phyloP scores from a whole-genome alignment of 179 eudicot species.

The Carnegiea gigantea region DNA sequence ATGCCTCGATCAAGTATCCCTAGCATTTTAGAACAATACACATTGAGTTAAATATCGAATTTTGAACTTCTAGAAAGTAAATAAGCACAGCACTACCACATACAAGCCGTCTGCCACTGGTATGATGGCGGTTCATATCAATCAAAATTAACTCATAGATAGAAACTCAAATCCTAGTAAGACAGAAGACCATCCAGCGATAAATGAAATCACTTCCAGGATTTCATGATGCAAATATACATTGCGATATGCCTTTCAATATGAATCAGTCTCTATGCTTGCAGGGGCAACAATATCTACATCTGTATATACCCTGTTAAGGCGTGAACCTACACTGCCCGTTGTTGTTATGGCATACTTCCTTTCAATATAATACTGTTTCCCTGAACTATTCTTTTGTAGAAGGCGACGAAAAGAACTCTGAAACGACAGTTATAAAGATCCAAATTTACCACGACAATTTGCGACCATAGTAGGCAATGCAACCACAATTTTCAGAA shows the following conservation, averaged over 20 bases:
- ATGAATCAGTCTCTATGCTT: too few relatives aligned
- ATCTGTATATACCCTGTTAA: too few relatives aligned
- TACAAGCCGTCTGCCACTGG: neutral
- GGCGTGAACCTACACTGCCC: too few relatives aligned
- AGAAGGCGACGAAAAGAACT: neutral
- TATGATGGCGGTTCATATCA: neutral
- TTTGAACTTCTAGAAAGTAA: neutral
- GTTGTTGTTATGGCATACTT: neutral
- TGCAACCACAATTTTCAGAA: slow-evolving; percentile 84
- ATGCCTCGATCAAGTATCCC: slow-evolving; percentile 95
- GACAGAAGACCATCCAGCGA: neutral
- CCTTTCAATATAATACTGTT: neutral
- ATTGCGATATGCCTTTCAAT: neutral
- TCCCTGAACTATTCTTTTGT: neutral
- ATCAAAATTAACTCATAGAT: neutral
- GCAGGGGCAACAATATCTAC: too few relatives aligned
- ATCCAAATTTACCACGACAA: slow-evolving; percentile 70
- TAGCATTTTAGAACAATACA: slow-evolving; percentile 23
- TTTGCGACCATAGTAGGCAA: slow-evolving; percentile 93
- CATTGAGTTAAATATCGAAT: neutral
- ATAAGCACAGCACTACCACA: neutral
- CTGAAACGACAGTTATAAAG: neutral
- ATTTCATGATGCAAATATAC: neutral
- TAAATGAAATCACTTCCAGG: neutral
- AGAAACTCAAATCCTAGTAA: slow-evolving; percentile 3